Base-by-base conservation (phyloP, 805 yeast species). In the Nakazawaea populi region DNA sequence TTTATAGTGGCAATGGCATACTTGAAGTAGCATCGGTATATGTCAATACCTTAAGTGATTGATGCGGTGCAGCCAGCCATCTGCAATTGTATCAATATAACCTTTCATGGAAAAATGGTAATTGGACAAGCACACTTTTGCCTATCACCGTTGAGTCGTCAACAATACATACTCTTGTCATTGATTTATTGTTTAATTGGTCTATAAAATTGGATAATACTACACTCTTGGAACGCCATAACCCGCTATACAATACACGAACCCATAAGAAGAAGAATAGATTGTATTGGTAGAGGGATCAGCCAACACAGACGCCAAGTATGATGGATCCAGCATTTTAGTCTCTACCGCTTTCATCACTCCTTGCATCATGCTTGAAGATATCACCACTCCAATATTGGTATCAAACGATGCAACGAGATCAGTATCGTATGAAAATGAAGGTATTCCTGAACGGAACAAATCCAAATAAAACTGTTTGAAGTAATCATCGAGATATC, bases 401-500 rank as follows among this genome's bases (percentile, higher is more conserved):
- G 42, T 24, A 8, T 42, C 24, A 11, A 11, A 47, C 5, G 8
- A 24, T 5, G 6, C 14, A 4, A 47, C 7, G 4, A 47, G 6
- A 6, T 28, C 2, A 10, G 6, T 5, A 27, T 47, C 51, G 1
- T 6, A 24, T 6, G 4, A 3, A n/a, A 35, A 27, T 2, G 9
- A 10, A 9, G 34, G n/a, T n/a, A n/a, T 5, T 3, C 12, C 11
- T 29, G 41, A 41, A 3, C 18, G 11, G 45, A 47, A 32, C 5
- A 47, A 34, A 24, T 42, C 51, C 6, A 42, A 14, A 36, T 47
- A 42, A 36, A 47, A 47, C 42, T 47, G 51, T 29, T 47, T 47
- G 36, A 42, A 28, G 12, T 31, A 41, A 28, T 35, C 27, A 12
- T 18, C 31, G 24, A 47, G 11, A 36, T 47, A 35, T 9, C 40